Evolutionary conservation across 2,329 filamentous ascomycete species (phyloP).

Genomic region (Sporothrix dimorphospora): DNA sequence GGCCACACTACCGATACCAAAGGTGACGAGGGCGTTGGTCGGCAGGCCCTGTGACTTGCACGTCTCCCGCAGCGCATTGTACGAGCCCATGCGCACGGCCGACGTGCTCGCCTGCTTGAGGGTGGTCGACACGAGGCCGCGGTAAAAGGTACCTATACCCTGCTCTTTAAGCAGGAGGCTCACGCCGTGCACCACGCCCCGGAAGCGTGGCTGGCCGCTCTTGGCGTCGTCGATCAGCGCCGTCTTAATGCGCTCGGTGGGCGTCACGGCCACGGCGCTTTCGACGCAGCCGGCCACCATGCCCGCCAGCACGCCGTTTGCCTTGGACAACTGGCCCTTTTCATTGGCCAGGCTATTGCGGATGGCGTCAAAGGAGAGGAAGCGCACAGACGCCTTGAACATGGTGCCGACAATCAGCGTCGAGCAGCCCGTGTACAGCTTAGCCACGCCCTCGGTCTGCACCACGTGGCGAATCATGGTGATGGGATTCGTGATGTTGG

Average conservation of each 20-base stretch:
- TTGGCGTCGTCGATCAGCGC: conserved; percentile 53
- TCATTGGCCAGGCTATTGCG: conserved; percentile 60
- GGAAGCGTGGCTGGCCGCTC: conserved; percentile 37
- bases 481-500: conserved; percentile 57
- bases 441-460: conserved; percentile 57
- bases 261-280: conserved; percentile 66
- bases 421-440: conserved; percentile 66
- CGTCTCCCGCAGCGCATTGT: conserved; percentile 50
- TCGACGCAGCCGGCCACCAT: conserved; percentile 66
- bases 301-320: conserved; percentile 62
- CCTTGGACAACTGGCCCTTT: conserved; percentile 58
- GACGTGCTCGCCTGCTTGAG: conserved; percentile 54
- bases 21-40: conserved; percentile 49
- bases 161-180: conserved; percentile 44
- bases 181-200: conserved; percentile 41
- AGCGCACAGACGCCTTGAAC: conserved; percentile 67
- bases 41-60: conserved; percentile 33
- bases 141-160: conserved; percentile 48
- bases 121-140: conserved; percentile 50
- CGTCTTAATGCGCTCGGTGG: conserved; percentile 70
- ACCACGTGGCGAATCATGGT: conserved; percentile 58
- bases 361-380: conserved; percentile 68
- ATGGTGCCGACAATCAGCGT: conserved; percentile 63
- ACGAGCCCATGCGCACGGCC: conserved; percentile 52
- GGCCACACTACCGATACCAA: conserved; percentile 63